Percentiles rank a stretch among this genome's conserved stretches.
phyloP scores from a whole-genome alignment of 169 alveolate species.

The Plasmodium inui region DNA sequence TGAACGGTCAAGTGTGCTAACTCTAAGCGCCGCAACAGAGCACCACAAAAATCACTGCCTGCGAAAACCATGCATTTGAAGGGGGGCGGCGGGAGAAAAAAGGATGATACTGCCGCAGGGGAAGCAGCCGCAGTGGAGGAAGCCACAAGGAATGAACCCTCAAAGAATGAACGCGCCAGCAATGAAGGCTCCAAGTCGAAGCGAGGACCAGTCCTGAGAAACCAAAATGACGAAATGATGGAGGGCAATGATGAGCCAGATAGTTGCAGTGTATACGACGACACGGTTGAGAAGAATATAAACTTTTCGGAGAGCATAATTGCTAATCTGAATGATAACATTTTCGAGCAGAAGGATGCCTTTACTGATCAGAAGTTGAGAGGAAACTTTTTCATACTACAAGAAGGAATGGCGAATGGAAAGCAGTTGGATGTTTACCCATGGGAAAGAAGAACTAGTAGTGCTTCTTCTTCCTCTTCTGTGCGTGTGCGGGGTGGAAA shows the following conservation, averaged over 20 bases:
- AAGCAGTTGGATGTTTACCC: neutral
- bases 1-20: neutral
- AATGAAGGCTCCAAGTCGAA: neutral
- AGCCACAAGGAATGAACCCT: neutral
- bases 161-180: neutral
- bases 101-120: neutral
- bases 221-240: neutral
- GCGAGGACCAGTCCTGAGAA: neutral
- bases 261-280: constrained; percentile 12
- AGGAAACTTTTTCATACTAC: neutral
- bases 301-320: constrained; percentile 15
- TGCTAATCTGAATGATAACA: constrained; percentile 8
- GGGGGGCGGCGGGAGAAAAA: neutral
- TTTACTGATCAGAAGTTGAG: neutral
- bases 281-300: constrained; percentile 5
- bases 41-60: neutral
- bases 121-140: neutral
- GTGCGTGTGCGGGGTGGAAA: neutral
- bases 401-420: neutral
- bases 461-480: constrained; percentile 1
- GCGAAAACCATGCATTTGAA: neutral
- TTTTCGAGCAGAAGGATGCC: constrained; percentile 7
- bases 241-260: neutral
- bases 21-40: neutral
- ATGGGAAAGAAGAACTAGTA: neutral